Base-by-base conservation (phyloP, 495 filamentous ascomycete genomes). In the Penicillium chermesinum region DNA sequence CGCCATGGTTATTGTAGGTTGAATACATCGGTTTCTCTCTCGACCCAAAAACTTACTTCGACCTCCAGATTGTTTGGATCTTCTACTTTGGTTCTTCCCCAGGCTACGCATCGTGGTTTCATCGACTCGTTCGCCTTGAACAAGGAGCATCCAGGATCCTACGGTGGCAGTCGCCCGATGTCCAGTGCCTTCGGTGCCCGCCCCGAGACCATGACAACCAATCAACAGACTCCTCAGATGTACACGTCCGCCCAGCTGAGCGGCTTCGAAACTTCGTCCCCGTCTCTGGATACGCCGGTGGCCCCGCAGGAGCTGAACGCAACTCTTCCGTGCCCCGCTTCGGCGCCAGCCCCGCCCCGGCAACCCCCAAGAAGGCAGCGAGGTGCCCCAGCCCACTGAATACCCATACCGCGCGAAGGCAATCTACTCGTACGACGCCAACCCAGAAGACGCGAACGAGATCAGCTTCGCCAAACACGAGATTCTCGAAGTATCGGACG, bases 381-480 rank as follows among this genome's bases (percentile, higher is more conserved):
- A 93, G 63, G 82, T 94, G 9, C 78, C 83, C 1, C 81, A 81
- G 21, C 87, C 89, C 1, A 91, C 88, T 36, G 94, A 97, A 58
- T 98, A 98, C 69, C 93, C 91, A 7, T 97, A 97, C 65, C 83
- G 86, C 19, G 93, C 93, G 6, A 96, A 96, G 78, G 93, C 93
- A 35, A 98, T 98, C 62, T 98, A 97, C 73, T 90, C 85, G 53
- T 98, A 98, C 70, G 91, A 97, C 61, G 93, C 93, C 45, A 97
- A 97, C 63, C 93, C 93, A 2, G 91, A 97, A 55, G 93, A 98
- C 59, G 89, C 89, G 38, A 97, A 98, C 65, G 93, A 98, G 67
- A 97, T 98, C 51, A 91, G 87, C 54, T 98, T 98, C 76, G 76
- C 82, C 38, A 97, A 97, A 70, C 88, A 97, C 57, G 93, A 98